Base-by-base conservation (phyloP, 1,284 basidiomycete genomes). In the Lentinula novae-zelandiae region DNA sequence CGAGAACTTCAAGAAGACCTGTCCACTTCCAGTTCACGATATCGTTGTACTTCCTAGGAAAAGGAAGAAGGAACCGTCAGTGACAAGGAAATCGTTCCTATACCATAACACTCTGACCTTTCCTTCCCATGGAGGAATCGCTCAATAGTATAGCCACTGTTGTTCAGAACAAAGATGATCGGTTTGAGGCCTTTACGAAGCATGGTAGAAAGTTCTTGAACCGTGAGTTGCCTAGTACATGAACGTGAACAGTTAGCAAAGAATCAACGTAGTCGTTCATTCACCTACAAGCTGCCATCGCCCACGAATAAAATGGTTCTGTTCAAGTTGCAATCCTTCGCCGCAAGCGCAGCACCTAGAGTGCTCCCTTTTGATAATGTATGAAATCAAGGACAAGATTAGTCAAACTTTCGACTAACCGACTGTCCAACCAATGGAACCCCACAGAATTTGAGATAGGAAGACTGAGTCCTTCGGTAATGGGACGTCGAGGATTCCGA, bases 61-160 rank as follows among this genome's bases (percentile, higher is more conserved):
- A n/a, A 22, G 36, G 15, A 13, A 51, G 5, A 61, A n/a, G 68
- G 13, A 17, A 34, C 2, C 7, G 67, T 46, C 76, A 74, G 54
- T 17, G 46, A 39, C 5, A 61, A 2, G 31, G 13, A 44, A 33
- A 52, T 31, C 0, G 9, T 17, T 31, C 40, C 5, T 2, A 20
- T 2, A 46, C 8, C 13, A 17, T 50, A 53, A 12, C 57, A 17
- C 38, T 67, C 73, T 62, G 53, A 67, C 75, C 81, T 74, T 20
- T 77, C 65, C 68, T 79, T 80, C 20, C 88, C 92, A 70, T 93
- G 87, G 64, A 94, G 82, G 69, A 83, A 85, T 20, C 91, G 82
- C 77, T 97, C 95, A 64, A 96, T 95, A 49, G 89, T 88, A 72
- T 95, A 95, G 0, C 95, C 95, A 58, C 86, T 85, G 75, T 97